phyloP scores from a whole-genome alignment of 2,329 filamentous ascomycete genomes.

The Penicillium digitatum region DNA sequence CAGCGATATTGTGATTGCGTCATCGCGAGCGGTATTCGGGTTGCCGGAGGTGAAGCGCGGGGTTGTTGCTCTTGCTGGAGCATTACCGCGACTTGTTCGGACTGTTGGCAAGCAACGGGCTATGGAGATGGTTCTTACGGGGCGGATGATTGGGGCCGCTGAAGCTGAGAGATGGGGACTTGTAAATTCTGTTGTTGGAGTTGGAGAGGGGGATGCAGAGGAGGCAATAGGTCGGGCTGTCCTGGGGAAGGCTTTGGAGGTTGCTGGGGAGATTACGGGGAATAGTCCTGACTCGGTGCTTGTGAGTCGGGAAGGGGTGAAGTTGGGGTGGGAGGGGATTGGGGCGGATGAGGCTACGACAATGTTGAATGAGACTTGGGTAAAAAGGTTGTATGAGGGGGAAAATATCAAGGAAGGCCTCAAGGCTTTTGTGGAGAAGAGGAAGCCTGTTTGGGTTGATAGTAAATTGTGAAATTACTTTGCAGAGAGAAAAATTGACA shows the following conservation, averaged over 20 bases:
- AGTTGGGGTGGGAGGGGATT: conserved; percentile 67
- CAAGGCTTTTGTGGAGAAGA: conserved; percentile 71
- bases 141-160: conserved; percentile 54
- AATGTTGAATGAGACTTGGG: conserved; percentile 56
- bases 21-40: conserved; percentile 55
- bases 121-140: conserved; percentile 68
- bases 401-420: conserved; percentile 74
- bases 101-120: conserved; percentile 66
- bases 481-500: background rate
- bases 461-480: conserved; percentile 35
- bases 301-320: conserved; percentile 67
- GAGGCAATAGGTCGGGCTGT: conserved; percentile 22
- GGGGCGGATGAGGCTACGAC: conserved; percentile 61
- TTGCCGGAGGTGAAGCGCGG: conserved; percentile 70
- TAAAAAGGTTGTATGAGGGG: conserved; percentile 56
- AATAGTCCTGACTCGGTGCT: conserved; percentile 74
- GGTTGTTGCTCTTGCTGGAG: conserved; percentile 67
- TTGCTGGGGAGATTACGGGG: conserved; percentile 59
- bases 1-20: conserved; percentile 65
- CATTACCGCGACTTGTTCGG: conserved; percentile 62
- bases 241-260: conserved; percentile 50
- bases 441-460: conserved; percentile 59
- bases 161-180: conserved; percentile 65
- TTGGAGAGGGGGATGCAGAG: conserved; percentile 14
- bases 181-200: conserved; percentile 61